phyloP scores from a whole-genome alignment of 192 early-diverging fungal genomes.

The Allomyces javanicus region DNA sequence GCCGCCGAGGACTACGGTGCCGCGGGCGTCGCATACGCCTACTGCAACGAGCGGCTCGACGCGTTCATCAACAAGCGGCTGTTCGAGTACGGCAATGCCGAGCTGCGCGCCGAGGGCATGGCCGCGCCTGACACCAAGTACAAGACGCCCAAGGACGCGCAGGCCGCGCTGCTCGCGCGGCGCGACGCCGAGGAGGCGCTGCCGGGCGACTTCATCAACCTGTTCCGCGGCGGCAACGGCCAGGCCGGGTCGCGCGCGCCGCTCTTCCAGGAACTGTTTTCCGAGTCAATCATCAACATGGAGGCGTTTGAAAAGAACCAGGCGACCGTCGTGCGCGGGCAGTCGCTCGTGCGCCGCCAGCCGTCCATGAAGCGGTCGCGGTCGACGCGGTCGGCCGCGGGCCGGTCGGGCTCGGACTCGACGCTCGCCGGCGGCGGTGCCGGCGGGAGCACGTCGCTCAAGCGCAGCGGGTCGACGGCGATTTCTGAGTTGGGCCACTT shows the following conservation, averaged over 20 bases:
- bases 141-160: not conserved
- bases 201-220: constrained; percentile 58
- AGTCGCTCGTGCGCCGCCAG: not conserved
- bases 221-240: constrained; percentile 32
- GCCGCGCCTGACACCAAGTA: not conserved
- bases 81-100: constrained; percentile 26
- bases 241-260: not conserved
- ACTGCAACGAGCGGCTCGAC: constrained; percentile 48
- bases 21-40: constrained; percentile 2
- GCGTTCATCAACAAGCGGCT: constrained; percentile 36
- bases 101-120: constrained; percentile 9
- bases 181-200: constrained; percentile 44
- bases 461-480: not conserved
- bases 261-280: not conserved
- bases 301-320: not conserved
- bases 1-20: not conserved
- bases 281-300: not conserved
- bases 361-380: not conserved
- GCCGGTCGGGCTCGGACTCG: not conserved
- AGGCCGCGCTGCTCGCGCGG: constrained; percentile 18
- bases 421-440: not conserved
- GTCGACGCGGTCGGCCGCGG: not conserved
- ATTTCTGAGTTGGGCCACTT: not conserved
- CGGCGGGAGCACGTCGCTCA: not conserved
- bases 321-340: not conserved